phyloP scores from a whole-genome alignment of 768 basidiomycete species.

The Saitozyma podzolica region DNA sequence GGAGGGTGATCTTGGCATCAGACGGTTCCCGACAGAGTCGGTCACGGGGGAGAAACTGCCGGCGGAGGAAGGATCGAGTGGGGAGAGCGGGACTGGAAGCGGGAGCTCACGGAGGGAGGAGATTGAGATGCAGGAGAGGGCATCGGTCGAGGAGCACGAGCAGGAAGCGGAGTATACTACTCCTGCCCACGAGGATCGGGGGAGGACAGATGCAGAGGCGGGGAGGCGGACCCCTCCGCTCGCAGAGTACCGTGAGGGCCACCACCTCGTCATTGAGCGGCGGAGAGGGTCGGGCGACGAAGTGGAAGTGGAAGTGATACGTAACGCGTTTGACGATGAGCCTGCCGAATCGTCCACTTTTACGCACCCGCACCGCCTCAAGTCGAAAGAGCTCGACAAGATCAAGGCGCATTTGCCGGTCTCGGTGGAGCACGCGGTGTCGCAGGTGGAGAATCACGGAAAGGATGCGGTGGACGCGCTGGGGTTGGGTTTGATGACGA shows the following conservation, averaged over 20 bases:
- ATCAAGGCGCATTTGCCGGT: constrained; percentile 30
- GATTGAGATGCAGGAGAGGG: constrained; percentile 29
- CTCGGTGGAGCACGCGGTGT: constrained; percentile 22
- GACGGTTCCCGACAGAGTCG: constrained; percentile 9
- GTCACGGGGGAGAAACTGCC: constrained; percentile 1
- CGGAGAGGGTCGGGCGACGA: constrained; percentile 65
- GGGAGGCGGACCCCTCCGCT: constrained; percentile 45
- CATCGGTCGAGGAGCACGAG: constrained; percentile 16
- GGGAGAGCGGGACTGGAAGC: constrained; percentile 17
- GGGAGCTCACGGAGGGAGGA: constrained; percentile 42
- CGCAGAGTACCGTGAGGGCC: constrained; percentile 71
- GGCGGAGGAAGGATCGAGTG: constrained; percentile 19
- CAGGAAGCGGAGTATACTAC: constrained; percentile 23
- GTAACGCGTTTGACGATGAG: constrained; percentile 53
- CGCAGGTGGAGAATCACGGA: constrained; percentile 32
- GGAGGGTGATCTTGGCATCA: constrained; percentile 60
- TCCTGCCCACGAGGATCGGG: constrained; percentile 10
- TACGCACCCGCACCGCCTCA: constrained; percentile 40
- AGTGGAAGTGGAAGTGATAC: constrained; percentile 66
- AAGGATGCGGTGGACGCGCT: constrained; percentile 34
- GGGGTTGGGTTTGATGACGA: constrained; percentile 36
- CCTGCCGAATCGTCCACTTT: constrained; percentile 31
- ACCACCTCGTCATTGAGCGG: constrained; percentile 66
- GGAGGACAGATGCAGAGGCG: constrained; percentile 25
- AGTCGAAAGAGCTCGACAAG: constrained; percentile 33